Evolutionary conservation across 441 rosid species (phyloP).

Genomic region (Erodium chrysanthum): DNA sequence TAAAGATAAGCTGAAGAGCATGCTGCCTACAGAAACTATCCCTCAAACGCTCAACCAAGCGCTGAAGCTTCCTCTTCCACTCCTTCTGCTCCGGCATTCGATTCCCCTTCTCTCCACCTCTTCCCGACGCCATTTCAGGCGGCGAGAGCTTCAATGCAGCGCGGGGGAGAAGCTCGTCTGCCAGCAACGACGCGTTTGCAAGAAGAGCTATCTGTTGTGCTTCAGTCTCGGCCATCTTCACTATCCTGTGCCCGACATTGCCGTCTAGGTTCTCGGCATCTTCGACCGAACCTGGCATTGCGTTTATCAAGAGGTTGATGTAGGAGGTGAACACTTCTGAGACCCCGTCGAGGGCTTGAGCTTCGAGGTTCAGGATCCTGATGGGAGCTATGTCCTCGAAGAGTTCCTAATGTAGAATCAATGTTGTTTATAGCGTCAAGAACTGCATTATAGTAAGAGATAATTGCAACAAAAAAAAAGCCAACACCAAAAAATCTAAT

Average conservation of each 20-base stretch:
- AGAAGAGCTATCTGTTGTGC: conserved; percentile 91
- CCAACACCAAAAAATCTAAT: too few relatives aligned
- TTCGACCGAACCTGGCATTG: conserved; percentile 91
- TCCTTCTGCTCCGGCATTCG: conserved; percentile 98
- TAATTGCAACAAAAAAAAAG: too few relatives aligned
- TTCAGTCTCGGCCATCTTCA: conserved; percentile 88
- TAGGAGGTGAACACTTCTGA: conserved; percentile 94
- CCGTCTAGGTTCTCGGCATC: conserved; percentile 68
- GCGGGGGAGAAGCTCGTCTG: conserved; percentile 95
- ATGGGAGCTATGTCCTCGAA: conserved; percentile 97
- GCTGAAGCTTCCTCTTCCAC: conserved; percentile 85
- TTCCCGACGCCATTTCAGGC: conserved; percentile 58
- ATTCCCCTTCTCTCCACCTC: conserved; percentile 36
- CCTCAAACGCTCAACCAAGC: conserved; percentile 77
- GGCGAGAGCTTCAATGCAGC: conserved; percentile 58
- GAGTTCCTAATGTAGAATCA: conserved; percentile 54
- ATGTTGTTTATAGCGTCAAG: not conserved
- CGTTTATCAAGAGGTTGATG: conserved; percentile 72
- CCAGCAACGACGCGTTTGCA: conserved; percentile 92
- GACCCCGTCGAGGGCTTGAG: conserved; percentile 80
- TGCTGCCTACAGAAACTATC: conserved; percentile 91
- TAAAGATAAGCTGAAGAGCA: conserved; percentile 90
- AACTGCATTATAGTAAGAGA: conserved; percentile 17
- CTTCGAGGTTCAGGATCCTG: conserved; percentile 91
- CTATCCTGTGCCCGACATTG: conserved; percentile 61